Evolutionary conservation across 371 early-diverging fungal genomes (phyloP).

Genomic region (Lichtheimia corymbifera): DNA sequence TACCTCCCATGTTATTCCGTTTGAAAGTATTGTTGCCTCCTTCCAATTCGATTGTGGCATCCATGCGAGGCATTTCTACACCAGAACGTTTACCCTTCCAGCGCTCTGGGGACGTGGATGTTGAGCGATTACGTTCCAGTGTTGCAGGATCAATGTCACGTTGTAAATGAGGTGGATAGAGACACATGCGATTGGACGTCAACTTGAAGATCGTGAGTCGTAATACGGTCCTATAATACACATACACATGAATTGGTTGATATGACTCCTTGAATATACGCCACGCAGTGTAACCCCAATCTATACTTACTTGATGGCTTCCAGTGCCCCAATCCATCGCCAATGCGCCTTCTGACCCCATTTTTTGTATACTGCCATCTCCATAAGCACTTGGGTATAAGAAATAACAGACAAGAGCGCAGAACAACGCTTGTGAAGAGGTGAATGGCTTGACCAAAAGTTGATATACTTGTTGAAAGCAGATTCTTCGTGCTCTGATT

Average conservation of each 20-base stretch:
- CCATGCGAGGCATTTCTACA: conserved; percentile 33
- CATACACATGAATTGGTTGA: not conserved
- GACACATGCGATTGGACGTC: conserved; percentile 67
- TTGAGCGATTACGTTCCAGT: conserved; percentile 14
- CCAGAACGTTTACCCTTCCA: conserved; percentile 51
- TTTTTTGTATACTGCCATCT: conserved; percentile 81
- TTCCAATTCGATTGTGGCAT: conserved; percentile 29
- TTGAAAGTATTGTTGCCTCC: not conserved
- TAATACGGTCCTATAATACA: conserved; percentile 56
- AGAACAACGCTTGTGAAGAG: conserved; percentile 56
- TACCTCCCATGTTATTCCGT: conserved; percentile 2
- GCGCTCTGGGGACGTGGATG: conserved; percentile 8
- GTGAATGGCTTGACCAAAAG: conserved; percentile 51
- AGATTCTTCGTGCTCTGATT: conserved; percentile 52
- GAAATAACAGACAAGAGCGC: conserved; percentile 71
- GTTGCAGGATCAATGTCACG: conserved; percentile 63
- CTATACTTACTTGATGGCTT: conserved; percentile 70
- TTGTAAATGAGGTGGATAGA: conserved; percentile 68
- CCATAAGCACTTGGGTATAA: conserved; percentile 79
- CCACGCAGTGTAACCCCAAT: not conserved
- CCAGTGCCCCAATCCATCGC: conserved; percentile 68
- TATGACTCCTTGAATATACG: not conserved
- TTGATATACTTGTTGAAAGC: conserved; percentile 83
- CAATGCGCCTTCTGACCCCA: conserved; percentile 67
- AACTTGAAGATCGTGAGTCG: conserved; percentile 60